Conservation (phyloP, 2,329 filamentous ascomycete species). For the Fusarium circinatum region DNA sequence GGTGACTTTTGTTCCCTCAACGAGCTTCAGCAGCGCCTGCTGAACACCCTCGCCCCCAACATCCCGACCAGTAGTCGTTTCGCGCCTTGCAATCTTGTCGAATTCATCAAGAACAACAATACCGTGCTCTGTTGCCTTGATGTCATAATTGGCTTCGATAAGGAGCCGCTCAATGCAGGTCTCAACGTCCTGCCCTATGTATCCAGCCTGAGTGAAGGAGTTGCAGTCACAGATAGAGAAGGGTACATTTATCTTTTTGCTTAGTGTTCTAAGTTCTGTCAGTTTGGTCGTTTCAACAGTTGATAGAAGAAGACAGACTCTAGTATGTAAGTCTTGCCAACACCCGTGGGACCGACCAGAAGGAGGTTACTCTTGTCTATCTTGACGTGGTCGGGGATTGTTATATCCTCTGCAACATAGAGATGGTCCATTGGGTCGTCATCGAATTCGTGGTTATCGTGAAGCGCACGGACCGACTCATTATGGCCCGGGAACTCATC, state of each 20-base stretch:
- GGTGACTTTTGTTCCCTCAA: conserved; percentile 94
- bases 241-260: conserved; percentile 91
- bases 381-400: conserved; percentile 65
- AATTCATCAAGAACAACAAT: conserved; percentile 98
- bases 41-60: conserved; percentile 97
- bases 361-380: conserved; percentile 97
- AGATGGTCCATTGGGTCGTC: conserved; percentile 54
- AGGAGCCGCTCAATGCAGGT: conserved; percentile 91
- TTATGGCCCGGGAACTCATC: conserved; percentile 66
- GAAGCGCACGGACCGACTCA: conserved; percentile 57
- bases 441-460: conserved; percentile 49
- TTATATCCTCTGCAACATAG: conserved; percentile 60
- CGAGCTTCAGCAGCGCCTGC: conserved; percentile 93
- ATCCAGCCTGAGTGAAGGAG: conserved; percentile 94
- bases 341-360: conserved; percentile 89
- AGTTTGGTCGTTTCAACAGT: neutral
- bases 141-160: conserved; percentile 89
- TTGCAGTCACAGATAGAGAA: conserved; percentile 97
- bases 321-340: conserved; percentile 95
- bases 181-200: conserved; percentile 98
- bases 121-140: conserved; percentile 84
- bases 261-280: conserved; percentile 76
- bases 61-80: conserved; percentile 88
- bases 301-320: conserved; percentile 57
- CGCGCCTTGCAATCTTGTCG: conserved; percentile 93